Base-by-base conservation (phyloP, 192 early-diverging fungal species). In the Cladochytrium replicatum region DNA sequence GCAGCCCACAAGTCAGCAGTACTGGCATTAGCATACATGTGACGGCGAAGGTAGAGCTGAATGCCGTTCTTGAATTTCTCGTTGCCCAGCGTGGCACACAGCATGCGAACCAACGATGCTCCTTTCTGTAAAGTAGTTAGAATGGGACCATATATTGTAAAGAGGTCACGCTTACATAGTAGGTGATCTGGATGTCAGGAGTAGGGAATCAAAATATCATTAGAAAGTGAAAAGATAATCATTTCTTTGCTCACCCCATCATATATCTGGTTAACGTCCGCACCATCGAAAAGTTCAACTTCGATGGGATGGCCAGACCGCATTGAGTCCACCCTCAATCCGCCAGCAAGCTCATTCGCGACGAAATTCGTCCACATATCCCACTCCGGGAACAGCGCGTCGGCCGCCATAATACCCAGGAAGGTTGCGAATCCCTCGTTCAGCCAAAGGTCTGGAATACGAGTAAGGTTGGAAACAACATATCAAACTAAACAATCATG, bases 381-480 rank as follows among this genome's bases (percentile, higher is more conserved):
- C 88, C 90, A 93, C 37, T 91, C 89, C 19, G 94, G 94, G 75
- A 87, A 95, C 45, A 92, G 65, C 46, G 91, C 63, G 64, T 88
- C 88, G 8, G 85, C 83, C 17, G 89, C 90, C 45, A 93, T 56
- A 60, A 79, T 84, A 24, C 90, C 91, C 19, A 91, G 88, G 80
- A 91, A 97, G 4, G 93, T 95, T 23, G 93, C 93, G 66, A 97
- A 97, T 26, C 90, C 90, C 67, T 97, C 93, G 63, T 97, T 97
- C 54, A 97, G 71, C 93, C 93, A 96, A 38, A 94, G 70, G 56
- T 42, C 86, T 81, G 63, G 70, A 82, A 91, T 91, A 97, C 93
- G 89, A 94, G 57, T 87, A n/a, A n/a, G n/a, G n/a, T n/a, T n/a
- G n/a, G n/a, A n/a, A n/a, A n/a, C n/a, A n/a, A n/a, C n/a, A n/a